Conservation (phyloP, 208 protist species). For the Trypanosoma platydactyli region DNA sequence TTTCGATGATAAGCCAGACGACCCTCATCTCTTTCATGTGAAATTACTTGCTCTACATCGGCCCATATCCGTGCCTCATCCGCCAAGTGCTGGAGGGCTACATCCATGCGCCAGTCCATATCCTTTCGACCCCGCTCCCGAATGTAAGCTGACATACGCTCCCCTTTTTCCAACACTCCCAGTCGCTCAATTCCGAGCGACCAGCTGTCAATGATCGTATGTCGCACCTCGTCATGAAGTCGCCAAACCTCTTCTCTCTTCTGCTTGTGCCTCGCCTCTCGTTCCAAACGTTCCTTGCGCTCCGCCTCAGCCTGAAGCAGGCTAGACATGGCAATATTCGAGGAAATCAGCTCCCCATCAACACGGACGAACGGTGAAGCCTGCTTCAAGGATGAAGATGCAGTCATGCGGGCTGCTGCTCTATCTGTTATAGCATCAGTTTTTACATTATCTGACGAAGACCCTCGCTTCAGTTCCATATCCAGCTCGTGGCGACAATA, state of each 20-base stretch:
- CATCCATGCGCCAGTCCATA: constrained; percentile 5
- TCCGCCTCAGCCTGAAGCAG: constrained; percentile 19
- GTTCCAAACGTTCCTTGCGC: constrained; percentile 16
- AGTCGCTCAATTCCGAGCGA: constrained; percentile 35
- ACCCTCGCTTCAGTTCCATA: constrained; percentile 18
- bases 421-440: background rate
- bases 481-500: constrained; percentile 31
- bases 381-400: constrained; percentile 4
- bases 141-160: background rate
- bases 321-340: constrained; percentile 11
- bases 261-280: constrained; percentile 16
- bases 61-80: constrained; percentile 31
- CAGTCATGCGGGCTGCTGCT: background rate
- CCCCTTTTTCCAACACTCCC: constrained; percentile 8
- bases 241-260: constrained; percentile 19
- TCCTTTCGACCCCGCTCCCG: constrained; percentile 15
- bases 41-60: constrained; percentile 22
- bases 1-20: constrained; percentile 16
- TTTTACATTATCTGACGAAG: background rate
- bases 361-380: constrained; percentile 23
- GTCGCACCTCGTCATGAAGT: constrained; percentile 34
- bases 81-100: constrained; percentile 17
- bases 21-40: constrained; percentile 26
- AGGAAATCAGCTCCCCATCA: constrained; percentile 27
- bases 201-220: constrained; percentile 40